Evolutionary conservation across 805 yeast species (phyloP).

Genomic region (Candida nitratophila): DNA sequence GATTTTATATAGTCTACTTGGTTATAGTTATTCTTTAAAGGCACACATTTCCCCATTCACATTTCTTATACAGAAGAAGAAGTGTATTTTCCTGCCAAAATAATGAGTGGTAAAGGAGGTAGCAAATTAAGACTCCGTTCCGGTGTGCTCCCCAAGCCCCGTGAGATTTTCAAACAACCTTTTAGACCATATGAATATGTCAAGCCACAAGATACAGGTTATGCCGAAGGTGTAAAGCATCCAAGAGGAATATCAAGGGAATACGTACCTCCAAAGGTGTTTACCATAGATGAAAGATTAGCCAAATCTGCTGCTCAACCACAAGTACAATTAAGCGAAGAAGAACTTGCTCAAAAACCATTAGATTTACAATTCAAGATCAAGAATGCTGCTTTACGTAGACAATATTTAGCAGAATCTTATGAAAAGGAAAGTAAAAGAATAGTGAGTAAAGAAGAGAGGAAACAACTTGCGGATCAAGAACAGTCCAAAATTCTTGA

Average conservation of each 20-base stretch:
- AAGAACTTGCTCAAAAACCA: constrained; percentile 29
- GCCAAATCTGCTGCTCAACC: constrained; percentile 40
- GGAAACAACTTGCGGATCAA: constrained; percentile 15
- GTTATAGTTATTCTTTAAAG: too few relatives aligned
- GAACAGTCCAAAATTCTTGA: constrained; percentile 12
- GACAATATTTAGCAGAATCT: constrained; percentile 61
- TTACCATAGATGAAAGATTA: constrained; percentile 57
- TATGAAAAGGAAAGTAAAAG: constrained; percentile 32
- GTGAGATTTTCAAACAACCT: constrained; percentile 69
- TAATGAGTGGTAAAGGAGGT: neutral
- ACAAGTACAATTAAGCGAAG: constrained; percentile 20
- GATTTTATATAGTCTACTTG: too few relatives aligned
- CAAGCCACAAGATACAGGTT: constrained; percentile 50
- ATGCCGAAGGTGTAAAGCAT: constrained; percentile 62
- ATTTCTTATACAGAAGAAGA: too few relatives aligned
- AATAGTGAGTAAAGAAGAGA: constrained; percentile 26
- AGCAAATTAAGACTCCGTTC: constrained; percentile 29
- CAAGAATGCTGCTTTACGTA: constrained; percentile 58
- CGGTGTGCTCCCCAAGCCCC: constrained; percentile 75
- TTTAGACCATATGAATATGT: constrained; percentile 44
- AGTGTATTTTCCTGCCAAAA: too few relatives aligned
- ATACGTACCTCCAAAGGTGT: constrained; percentile 43
- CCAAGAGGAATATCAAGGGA: constrained; percentile 59
- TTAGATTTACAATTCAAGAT: constrained; percentile 36
- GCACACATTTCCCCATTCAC: too few relatives aligned